phyloP scores from a whole-genome alignment of 805 yeast genomes.

The Yarrowia porcina region DNA sequence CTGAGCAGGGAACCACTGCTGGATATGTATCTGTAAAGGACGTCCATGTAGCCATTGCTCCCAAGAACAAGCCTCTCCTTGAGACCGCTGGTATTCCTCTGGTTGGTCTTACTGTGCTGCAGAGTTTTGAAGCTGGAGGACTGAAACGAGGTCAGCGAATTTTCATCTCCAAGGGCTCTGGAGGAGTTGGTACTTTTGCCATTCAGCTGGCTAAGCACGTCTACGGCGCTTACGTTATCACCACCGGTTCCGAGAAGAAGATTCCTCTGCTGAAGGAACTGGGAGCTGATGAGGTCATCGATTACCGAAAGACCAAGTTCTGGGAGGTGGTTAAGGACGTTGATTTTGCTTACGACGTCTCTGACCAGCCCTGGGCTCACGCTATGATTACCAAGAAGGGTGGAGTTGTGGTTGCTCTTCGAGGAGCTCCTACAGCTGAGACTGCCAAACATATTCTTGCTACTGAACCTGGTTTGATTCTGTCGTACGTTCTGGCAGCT shows the following conservation, averaged over 20 bases:
- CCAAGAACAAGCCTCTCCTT: slow-evolving; percentile 28
- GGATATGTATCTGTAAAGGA: slow-evolving; percentile 27
- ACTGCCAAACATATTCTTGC: neutral
- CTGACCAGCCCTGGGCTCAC: slow-evolving; percentile 27
- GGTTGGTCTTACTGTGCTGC: slow-evolving; percentile 29
- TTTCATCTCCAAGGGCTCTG: slow-evolving; percentile 29
- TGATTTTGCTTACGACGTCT: slow-evolving; percentile 31
- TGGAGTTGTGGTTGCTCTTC: slow-evolving; percentile 28
- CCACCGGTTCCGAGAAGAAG: slow-evolving; percentile 32
- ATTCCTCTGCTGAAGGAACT: slow-evolving; percentile 26
- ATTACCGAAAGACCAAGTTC: slow-evolving; percentile 30
- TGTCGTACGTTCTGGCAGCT: slow-evolving; percentile 2
- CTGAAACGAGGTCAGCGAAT: slow-evolving; percentile 28
- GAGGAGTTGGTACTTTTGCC: slow-evolving; percentile 30
- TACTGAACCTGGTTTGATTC: neutral
- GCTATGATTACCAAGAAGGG: slow-evolving; percentile 28
- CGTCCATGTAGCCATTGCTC: slow-evolving; percentile 27
- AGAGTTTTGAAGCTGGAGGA: slow-evolving; percentile 23
- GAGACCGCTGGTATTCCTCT: slow-evolving; percentile 32
- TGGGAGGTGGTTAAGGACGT: slow-evolving; percentile 28
- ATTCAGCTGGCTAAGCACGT: slow-evolving; percentile 31
- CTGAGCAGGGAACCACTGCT: slow-evolving; percentile 29
- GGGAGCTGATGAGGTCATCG: slow-evolving; percentile 32
- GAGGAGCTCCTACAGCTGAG: slow-evolving; percentile 24
- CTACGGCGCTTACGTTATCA: slow-evolving; percentile 30